These are phyloP conservation scores for Penicillium sp. DNA, from an alignment of 2,329 filamentous ascomycete species.

Conservation along the genomic window DNA sequence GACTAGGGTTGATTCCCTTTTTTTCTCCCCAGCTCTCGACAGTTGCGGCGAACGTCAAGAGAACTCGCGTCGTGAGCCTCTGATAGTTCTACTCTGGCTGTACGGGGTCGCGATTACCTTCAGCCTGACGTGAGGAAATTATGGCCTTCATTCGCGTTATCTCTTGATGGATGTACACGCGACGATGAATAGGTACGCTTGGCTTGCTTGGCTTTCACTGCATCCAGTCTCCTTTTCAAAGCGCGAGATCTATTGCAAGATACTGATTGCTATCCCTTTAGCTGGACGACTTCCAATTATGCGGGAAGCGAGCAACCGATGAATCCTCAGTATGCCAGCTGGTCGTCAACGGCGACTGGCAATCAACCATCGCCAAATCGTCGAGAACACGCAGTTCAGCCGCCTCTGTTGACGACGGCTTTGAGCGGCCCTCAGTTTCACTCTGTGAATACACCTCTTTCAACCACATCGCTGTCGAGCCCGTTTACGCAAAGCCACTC, in stretches of 20 bases:
- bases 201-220: constrained; percentile 14
- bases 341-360: constrained; percentile 36
- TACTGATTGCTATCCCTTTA: constrained; percentile 32
- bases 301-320: constrained; percentile 37
- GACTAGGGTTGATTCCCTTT: constrained; percentile 13
- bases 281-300: constrained; percentile 38
- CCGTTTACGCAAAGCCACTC: constrained; percentile 48
- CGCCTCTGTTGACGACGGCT: constrained; percentile 48
- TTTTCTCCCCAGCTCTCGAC: constrained; percentile 19
- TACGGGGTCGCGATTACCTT: constrained; percentile 19
- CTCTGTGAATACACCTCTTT: constrained; percentile 44
- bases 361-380: constrained; percentile 43
- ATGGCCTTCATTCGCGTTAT: constrained; percentile 35
- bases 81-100: constrained; percentile 20
- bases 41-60: constrained; percentile 37
- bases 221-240: constrained; percentile 7
- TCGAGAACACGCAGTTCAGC: constrained; percentile 48
- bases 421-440: constrained; percentile 44
- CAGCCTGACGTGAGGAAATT: constrained; percentile 24
- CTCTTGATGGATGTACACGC: constrained; percentile 31
- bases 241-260: constrained; percentile 5
- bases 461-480: constrained; percentile 49
- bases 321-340: constrained; percentile 35
- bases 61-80: constrained; percentile 1
- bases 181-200: constrained; percentile 45